Base-by-base conservation (phyloP, 306 rosid genomes). In the Hylodesmum podocarpum region DNA sequence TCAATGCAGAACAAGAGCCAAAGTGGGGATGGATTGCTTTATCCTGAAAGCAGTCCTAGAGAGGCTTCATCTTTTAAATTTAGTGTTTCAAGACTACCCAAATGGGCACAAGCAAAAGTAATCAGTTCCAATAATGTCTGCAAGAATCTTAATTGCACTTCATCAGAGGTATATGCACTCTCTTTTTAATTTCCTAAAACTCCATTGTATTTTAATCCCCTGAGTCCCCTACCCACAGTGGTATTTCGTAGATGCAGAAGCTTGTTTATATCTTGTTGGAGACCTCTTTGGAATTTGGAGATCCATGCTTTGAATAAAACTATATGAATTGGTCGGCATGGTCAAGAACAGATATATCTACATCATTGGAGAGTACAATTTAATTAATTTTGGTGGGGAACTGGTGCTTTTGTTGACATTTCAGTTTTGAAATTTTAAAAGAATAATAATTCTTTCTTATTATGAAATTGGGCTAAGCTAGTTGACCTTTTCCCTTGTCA, bases 31-130 rank as follows among this genome's bases (percentile, higher is more conserved):
- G 70, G 28, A 66, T 47, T 40, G 64, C 53, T 64, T 85, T 37
- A 77, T 71, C 76, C 75, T 66, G 74, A 78, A 43, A 78, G 62
- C 46, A 62, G 80, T 31, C 75, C 70, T 50, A 82, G 70, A 41
- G 82, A 84, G 82, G 81, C 77, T 75, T 80, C 81, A 51, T 77
- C 82, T 76, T 91, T 89, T 82, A 89, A 84, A 65, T 91, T 89
- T 83, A 91, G 92, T 67, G 84, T 83, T 77, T 91, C 94, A 50
- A 86, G 92, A 85, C 91, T 91, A 80, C 96, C 96, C 19, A 87
- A 79, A 76, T 91, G 96, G 96, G 94, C 96, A 64, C 91, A 84
- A 80, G 76, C 78, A 39, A 89, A 89, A 84, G 83, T 87, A 36
- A 72, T 77, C 15, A 63, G 64, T 83, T 57, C 84, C 37, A 73